Percentiles rank a stretch among this genome's conserved stretches.
Evolutionary conservation across 2,329 filamentous ascomycete species (phyloP).

Genomic region (Verticillium alfalfae): DNA sequence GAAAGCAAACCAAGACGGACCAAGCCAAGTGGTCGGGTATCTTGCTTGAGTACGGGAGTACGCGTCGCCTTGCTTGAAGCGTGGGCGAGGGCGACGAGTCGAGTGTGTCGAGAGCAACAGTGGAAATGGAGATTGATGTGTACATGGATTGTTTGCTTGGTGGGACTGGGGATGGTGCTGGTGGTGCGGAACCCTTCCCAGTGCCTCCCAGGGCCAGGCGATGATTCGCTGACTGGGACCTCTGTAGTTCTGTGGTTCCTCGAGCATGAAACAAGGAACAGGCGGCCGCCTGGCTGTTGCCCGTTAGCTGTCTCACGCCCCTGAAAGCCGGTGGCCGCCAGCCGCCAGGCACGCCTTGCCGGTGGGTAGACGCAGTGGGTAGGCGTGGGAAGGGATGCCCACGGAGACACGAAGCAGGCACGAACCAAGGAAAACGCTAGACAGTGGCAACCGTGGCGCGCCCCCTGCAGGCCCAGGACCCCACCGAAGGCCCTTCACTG

Average conservation of each 20-base stretch:
- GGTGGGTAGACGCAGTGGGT: not conserved
- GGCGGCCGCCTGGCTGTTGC: not conserved
- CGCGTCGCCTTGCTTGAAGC: not conserved
- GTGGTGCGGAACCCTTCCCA: not conserved
- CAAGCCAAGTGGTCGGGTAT: not conserved
- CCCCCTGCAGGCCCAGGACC: not conserved
- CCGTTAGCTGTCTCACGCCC: not conserved
- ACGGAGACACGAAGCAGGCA: not conserved
- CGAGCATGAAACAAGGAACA: not conserved
- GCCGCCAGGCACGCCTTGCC: not conserved
- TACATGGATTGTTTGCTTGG: not conserved
- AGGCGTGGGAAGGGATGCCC: too few relatives aligned
- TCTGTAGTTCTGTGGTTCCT: not conserved
- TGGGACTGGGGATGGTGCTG: not conserved
- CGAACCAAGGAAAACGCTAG: not conserved
- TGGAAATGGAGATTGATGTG: not conserved
- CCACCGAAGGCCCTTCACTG: not conserved
- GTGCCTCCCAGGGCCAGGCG: not conserved
- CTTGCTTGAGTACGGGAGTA: not conserved
- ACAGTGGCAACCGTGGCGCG: not conserved
- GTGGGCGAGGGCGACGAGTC: not conserved
- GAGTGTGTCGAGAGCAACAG: not conserved
- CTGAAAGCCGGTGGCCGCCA: not conserved
- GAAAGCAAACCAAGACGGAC: not conserved
- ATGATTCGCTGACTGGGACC: not conserved